Evolutionary conservation across 345 rosid genomes (phyloP).

Genomic region (Brassica napus): DNA sequence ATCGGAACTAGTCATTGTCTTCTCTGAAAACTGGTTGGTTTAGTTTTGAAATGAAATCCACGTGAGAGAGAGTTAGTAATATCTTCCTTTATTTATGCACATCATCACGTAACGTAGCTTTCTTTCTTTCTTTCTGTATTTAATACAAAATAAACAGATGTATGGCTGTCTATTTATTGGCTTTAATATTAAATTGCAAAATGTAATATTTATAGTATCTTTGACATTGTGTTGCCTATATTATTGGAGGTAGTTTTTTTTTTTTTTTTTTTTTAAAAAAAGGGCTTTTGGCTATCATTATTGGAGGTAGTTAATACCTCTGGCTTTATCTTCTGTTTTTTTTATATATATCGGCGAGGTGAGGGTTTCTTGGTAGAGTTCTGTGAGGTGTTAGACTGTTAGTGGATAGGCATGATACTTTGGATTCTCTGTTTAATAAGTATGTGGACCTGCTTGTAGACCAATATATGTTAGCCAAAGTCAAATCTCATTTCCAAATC

Average conservation of each 20-base stretch:
- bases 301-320: too few species aligned
- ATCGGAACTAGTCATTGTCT: constrained; percentile 10
- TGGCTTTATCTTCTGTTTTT: not conserved
- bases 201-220: not conserved
- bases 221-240: not conserved
- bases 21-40: not conserved
- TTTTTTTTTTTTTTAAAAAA: too few species aligned
- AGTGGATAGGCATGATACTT: not conserved
- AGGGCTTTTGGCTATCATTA: too few species aligned
- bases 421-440: not conserved
- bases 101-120: not conserved
- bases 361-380: not conserved
- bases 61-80: not conserved
- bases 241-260: not conserved
- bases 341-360: not conserved
- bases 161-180: not conserved
- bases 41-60: not conserved
- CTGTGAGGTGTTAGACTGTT: not conserved
- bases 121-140: not conserved
- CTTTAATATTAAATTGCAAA: not conserved
- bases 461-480: not conserved
- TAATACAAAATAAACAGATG: not conserved
- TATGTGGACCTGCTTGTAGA: not conserved
- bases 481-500: not conserved
- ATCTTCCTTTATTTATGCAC: not conserved